phyloP scores from a whole-genome alignment of 2,329 filamentous ascomycete genomes.

The Exophiala sp. region DNA sequence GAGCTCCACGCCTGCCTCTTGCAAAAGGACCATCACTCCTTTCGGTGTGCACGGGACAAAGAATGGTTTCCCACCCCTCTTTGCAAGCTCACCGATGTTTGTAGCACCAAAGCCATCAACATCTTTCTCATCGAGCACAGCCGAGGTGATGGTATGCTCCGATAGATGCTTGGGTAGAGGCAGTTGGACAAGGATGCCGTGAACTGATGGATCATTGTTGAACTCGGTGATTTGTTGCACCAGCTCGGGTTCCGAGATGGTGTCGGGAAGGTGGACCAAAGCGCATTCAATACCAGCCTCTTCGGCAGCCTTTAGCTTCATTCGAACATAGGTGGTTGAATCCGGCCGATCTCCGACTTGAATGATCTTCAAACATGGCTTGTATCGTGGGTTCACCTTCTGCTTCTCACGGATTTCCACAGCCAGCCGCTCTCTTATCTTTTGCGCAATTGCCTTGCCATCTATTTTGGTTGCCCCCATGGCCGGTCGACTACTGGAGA shows the following conservation, averaged over 20 bases:
- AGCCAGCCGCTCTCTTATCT: constrained; percentile 75
- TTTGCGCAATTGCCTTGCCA: constrained; percentile 89
- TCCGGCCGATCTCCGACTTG: constrained; percentile 94
- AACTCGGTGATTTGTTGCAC: constrained; percentile 71
- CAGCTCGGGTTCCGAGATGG: constrained; percentile 76
- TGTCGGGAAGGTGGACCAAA: constrained; percentile 73
- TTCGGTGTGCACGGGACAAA: constrained; percentile 96
- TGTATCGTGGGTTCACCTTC: constrained; percentile 75
- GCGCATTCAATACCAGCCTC: constrained; percentile 92
- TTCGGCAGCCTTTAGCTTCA: constrained; percentile 96
- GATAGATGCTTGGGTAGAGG: constrained; percentile 84
- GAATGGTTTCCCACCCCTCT: constrained; percentile 80
- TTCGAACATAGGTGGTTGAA: constrained; percentile 96
- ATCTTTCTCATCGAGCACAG: constrained; percentile 89
- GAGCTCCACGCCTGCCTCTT: constrained; percentile 75
- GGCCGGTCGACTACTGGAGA: constrained; percentile 50
- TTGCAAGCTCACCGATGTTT: constrained; percentile 96
- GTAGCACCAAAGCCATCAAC: constrained; percentile 91
- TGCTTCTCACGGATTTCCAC: constrained; percentile 76
- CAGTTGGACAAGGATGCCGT: constrained; percentile 90
- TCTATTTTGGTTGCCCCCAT: constrained; percentile 93
- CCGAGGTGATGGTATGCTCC: constrained; percentile 83
- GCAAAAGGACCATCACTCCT: constrained; percentile 87
- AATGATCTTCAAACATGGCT: constrained; percentile 86
- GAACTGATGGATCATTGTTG: constrained; percentile 80